phyloP scores from a whole-genome alignment of 148 eudicot genomes.

The Drosera capensis region DNA sequence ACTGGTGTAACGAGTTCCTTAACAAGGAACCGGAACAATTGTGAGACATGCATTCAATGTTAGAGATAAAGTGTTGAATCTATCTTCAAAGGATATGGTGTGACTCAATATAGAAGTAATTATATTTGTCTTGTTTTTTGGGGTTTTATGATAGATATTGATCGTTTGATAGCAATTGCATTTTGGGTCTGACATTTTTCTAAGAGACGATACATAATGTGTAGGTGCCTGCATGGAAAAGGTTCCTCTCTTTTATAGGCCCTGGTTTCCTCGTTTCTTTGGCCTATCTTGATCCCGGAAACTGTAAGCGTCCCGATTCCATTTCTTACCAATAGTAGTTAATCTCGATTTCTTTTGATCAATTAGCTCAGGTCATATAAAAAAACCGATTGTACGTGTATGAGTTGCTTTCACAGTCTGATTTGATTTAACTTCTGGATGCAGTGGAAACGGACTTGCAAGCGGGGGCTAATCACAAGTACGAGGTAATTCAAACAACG shows the following conservation, averaged over 20 bases:
- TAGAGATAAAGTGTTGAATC: too few species aligned
- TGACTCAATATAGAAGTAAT: too few species aligned
- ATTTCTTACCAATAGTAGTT: neutral
- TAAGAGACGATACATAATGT: too few species aligned
- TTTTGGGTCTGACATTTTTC: too few species aligned
- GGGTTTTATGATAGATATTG: too few species aligned
- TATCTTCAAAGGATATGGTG: too few species aligned
- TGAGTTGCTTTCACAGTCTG: neutral
- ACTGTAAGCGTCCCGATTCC: constrained; percentile 22
- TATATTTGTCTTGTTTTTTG: too few species aligned
- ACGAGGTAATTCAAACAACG: constrained; percentile 29
- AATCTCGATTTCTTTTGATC: neutral
- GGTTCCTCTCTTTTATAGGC: constrained; percentile 47
- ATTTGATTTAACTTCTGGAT: neutral
- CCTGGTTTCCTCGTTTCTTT: constrained; percentile 74
- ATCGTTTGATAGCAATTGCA: too few species aligned
- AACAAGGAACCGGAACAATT: too few species aligned
- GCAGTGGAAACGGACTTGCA: constrained; percentile 95
- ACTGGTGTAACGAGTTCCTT: too few species aligned
- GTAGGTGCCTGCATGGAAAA: constrained; percentile 17
- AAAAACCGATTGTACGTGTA: neutral
- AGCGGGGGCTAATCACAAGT: constrained; percentile 81
- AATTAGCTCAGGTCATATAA: neutral
- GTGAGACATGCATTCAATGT: too few species aligned
- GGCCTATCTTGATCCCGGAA: constrained; percentile 80